phyloP scores from a whole-genome alignment of 202 grass and related monocot genomes.

The Zizania palustris region DNA sequence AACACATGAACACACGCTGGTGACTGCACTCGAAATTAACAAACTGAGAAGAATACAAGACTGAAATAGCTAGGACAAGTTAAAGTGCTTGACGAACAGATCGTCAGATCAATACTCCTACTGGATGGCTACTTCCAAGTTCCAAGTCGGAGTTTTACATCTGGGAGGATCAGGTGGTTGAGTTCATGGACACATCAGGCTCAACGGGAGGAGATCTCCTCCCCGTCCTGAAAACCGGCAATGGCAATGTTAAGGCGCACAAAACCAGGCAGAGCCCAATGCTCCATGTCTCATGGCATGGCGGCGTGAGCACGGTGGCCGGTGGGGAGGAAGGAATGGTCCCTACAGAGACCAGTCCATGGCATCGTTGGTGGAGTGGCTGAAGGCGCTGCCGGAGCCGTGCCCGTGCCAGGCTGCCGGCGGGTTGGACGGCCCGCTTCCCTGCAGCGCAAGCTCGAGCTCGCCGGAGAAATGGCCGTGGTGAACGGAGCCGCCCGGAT shows the following conservation, averaged over 20 bases:
- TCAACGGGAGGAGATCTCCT: constrained; percentile 31
- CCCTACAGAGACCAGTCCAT: constrained; percentile 84
- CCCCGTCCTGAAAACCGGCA: constrained; percentile 39
- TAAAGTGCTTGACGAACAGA: constrained; percentile 5
- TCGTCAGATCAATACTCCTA: constrained; percentile 35
- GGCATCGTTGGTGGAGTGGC: constrained; percentile 52
- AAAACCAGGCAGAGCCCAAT: constrained; percentile 50
- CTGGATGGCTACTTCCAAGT: too few relatives aligned
- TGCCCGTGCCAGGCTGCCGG: constrained; percentile 47
- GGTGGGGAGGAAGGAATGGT: background rate
- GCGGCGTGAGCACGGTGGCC: background rate
- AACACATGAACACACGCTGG: too few relatives aligned
- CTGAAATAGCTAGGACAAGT: background rate
- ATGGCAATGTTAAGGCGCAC: constrained; percentile 33
- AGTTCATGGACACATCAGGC: constrained; percentile 46
- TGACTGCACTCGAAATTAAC: background rate
- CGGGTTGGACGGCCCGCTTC: constrained; percentile 43
- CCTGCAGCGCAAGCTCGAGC: constrained; percentile 79
- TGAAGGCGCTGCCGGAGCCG: constrained; percentile 30
- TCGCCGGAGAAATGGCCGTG: constrained; percentile 68
- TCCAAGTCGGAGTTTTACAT: constrained; percentile 13
- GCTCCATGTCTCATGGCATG: constrained; percentile 40
- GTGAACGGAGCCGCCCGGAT: constrained; percentile 34
- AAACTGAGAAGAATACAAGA: background rate
- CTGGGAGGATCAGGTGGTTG: constrained; percentile 7